Percentiles rank a stretch among this genome's conserved stretches.
Evolutionary conservation across 2,329 filamentous ascomycete species (phyloP).

Genomic region (Pyrenophora graminea): DNA sequence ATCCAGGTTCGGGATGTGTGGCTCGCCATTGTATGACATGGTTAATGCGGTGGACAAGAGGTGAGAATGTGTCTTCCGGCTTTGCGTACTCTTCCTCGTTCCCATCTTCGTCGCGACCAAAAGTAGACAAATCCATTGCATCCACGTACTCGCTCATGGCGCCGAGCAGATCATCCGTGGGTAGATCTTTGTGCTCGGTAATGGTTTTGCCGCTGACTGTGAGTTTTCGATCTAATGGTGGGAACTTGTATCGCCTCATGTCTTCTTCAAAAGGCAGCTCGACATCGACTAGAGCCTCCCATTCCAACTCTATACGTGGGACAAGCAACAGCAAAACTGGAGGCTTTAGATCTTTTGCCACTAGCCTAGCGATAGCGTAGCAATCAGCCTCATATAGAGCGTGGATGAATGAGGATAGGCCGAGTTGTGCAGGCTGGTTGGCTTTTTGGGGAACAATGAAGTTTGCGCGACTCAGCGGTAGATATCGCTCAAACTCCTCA

Average conservation of each 20-base stretch:
- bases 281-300: conserved; percentile 86
- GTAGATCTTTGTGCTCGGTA: conserved; percentile 81
- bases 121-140: conserved; percentile 80
- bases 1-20: conserved; percentile 70
- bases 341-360: conserved; percentile 79
- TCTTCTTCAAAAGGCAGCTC: conserved; percentile 94
- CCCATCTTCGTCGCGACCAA: conserved; percentile 72
- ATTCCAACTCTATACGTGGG: conserved; percentile 75
- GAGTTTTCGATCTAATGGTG: conserved; percentile 82
- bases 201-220: conserved; percentile 83
- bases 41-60: conserved; percentile 84
- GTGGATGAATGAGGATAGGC: conserved; percentile 86
- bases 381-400: conserved; percentile 83
- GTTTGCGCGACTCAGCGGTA: conserved; percentile 80
- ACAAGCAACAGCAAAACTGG: conserved; percentile 78
- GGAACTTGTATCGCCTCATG: conserved; percentile 85
- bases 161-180: conserved; percentile 70
- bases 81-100: conserved; percentile 69
- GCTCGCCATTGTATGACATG: conserved; percentile 84
- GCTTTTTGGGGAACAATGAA: conserved; percentile 76
- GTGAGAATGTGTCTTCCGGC: conserved; percentile 82
- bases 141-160: conserved; percentile 94
- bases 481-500: conserved; percentile 78
- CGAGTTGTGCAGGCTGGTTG: conserved; percentile 81
- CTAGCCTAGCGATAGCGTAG: conserved; percentile 84